Conservation (phyloP, 192 early-diverging fungal species). For the Coemansia sp. region DNA sequence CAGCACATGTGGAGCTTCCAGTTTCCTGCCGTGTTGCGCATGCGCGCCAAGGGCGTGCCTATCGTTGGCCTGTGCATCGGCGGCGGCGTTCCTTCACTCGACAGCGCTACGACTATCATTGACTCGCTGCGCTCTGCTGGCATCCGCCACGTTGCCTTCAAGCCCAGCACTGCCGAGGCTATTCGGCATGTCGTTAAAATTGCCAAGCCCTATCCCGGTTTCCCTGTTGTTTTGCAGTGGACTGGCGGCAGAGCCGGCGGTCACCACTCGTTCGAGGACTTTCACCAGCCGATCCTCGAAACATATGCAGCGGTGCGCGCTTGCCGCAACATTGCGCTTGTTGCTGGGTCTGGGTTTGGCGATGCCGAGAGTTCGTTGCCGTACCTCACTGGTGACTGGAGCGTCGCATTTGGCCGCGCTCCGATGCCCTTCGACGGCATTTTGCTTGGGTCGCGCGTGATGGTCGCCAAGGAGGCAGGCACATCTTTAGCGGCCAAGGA, state of each 20-base stretch:
- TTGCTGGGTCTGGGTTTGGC: slow-evolving; percentile 93
- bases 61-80: slow-evolving; percentile 92
- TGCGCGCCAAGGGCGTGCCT: slow-evolving; percentile 85
- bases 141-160: slow-evolving; percentile 81
- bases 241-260: slow-evolving; percentile 97
- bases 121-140: slow-evolving; percentile 73
- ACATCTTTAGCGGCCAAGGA: slow-evolving; percentile 83
- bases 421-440: slow-evolving; percentile 98
- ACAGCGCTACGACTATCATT: slow-evolving; percentile 85
- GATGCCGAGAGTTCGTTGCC: slow-evolving; percentile 83
- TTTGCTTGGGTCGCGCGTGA: slow-evolving; percentile 90
- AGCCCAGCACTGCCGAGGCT: slow-evolving; percentile 77
- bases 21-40: slow-evolving; percentile 75
- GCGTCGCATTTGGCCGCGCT: slow-evolving; percentile 72
- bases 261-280: slow-evolving; percentile 97
- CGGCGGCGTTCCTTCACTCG: slow-evolving; percentile 89
- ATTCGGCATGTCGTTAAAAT: slow-evolving; percentile 89
- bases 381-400: slow-evolving; percentile 96
- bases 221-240: slow-evolving; percentile 95
- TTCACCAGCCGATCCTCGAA: slow-evolving; percentile 87
- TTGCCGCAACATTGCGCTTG: slow-evolving; percentile 77
- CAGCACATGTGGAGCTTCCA: slow-evolving; percentile 85
- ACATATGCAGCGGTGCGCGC: slow-evolving; percentile 73
- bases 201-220: slow-evolving; percentile 79
- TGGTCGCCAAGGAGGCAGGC: slow-evolving; percentile 89